Evolutionary conservation across 805 yeast species (phyloP).

Genomic region (Wickerhamomyces queroliae): DNA sequence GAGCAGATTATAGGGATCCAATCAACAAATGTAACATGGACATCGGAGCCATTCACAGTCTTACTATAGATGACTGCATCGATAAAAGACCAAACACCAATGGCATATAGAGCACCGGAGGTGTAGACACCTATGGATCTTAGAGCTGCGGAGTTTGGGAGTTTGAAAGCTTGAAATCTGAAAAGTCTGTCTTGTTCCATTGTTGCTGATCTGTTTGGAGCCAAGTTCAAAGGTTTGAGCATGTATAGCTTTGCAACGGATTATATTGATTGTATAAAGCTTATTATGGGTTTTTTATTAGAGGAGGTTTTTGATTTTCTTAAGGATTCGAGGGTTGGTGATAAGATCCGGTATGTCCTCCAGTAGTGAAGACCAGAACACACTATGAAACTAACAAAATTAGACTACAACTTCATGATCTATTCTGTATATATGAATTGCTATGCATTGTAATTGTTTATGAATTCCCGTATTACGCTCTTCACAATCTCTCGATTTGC

Average conservation of each 20-base stretch:
- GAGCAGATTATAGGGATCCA: slow-evolving; percentile 94
- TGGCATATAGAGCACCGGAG: slow-evolving; percentile 68
- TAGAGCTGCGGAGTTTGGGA: slow-evolving; percentile 67
- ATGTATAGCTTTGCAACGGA: background rate
- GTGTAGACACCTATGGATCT: slow-evolving; percentile 71
- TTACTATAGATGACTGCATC: slow-evolving; percentile 87
- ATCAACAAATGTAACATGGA: slow-evolving; percentile 87
- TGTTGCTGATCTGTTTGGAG: background rate
- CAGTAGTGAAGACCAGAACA: background rate
- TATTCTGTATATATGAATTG: background rate
- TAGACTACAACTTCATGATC: background rate
- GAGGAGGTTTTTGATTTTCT: background rate
- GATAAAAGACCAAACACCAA: slow-evolving; percentile 84
- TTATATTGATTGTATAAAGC: background rate
- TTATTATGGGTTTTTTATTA: background rate
- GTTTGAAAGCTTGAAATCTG: slow-evolving; percentile 55
- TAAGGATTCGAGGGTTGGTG: background rate
- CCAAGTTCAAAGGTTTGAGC: slow-evolving; percentile 1
- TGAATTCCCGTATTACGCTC: background rate
- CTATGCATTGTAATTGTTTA: background rate
- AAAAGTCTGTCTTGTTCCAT: slow-evolving; percentile 48
- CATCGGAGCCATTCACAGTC: slow-evolving; percentile 76
- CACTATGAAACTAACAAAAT: background rate
- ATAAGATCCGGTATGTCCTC: background rate
- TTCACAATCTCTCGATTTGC: slow-evolving; percentile 32